phyloP scores from a whole-genome alignment of 345 rosid genomes.

The Populus tremula region DNA sequence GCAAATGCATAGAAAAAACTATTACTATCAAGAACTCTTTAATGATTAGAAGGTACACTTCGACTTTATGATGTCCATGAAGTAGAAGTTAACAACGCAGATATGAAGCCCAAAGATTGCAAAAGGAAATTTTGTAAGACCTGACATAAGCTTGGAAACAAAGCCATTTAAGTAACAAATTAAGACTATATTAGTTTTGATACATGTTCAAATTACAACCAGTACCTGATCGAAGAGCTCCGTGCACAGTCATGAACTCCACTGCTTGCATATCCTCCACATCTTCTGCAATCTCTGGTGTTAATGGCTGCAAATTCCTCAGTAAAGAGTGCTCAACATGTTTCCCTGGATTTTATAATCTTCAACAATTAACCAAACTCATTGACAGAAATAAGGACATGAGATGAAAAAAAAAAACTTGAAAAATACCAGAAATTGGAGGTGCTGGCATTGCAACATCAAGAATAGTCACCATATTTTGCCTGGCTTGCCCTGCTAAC shows the following conservation, averaged over 20 bases:
- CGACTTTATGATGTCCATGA: too few species aligned
- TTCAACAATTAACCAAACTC: slow-evolving; percentile 8
- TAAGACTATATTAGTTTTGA: not conserved
- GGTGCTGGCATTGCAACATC: slow-evolving; percentile 84
- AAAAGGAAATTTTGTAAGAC: not conserved
- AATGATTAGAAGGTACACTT: not conserved
- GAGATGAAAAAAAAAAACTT: not conserved
- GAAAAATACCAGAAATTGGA: slow-evolving; percentile 41
- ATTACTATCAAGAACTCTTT: not conserved
- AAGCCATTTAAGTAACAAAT: not conserved
- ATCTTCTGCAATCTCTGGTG: slow-evolving; percentile 61
- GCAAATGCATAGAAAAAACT: not conserved
- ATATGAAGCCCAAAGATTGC: not conserved
- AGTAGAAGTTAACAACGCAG: too few species aligned
- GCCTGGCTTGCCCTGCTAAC: slow-evolving; percentile 65
- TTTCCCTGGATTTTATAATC: slow-evolving; percentile 37
- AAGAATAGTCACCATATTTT: slow-evolving; percentile 58
- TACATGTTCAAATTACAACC: not conserved
- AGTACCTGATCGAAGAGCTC: slow-evolving; percentile 63
- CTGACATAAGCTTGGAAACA: not conserved
- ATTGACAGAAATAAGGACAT: not conserved
- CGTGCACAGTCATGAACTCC: slow-evolving; percentile 66
- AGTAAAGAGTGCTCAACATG: slow-evolving; percentile 43
- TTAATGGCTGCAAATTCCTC: slow-evolving; percentile 51
- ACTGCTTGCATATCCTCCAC: slow-evolving; percentile 64